These are phyloP conservation scores for Cryptococcus floricola DNA, from an alignment of 1,284 basidiomycete species.

Conservation along the genomic window DNA sequence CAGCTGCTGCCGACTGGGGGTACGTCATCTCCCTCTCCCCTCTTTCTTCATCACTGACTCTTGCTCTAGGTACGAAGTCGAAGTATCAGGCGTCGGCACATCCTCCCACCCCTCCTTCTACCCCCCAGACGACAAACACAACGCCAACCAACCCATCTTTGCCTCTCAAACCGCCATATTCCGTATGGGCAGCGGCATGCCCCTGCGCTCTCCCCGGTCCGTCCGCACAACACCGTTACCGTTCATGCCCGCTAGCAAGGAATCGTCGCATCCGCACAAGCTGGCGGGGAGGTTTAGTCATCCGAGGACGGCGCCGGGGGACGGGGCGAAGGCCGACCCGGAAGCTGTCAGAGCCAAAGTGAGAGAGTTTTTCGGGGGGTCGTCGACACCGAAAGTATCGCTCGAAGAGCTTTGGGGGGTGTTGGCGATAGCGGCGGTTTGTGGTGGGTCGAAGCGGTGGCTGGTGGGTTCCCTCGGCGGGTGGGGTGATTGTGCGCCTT, in stretches of 20 bases:
- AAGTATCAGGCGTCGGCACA: conserved; percentile 45
- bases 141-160: conserved; percentile 47
- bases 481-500: conserved; percentile 40
- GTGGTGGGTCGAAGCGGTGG: conserved; percentile 57
- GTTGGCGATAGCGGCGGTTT: conserved; percentile 57
- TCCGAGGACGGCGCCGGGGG: conserved; percentile 28
- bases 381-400: conserved; percentile 51
- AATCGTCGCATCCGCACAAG: conserved; percentile 39
- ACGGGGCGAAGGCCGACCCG: conserved; percentile 45
- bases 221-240: conserved; percentile 46
- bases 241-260: conserved; percentile 42
- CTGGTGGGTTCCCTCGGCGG: conserved; percentile 44
- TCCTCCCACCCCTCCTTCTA: conserved; percentile 48
- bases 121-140: conserved; percentile 22
- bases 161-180: conserved; percentile 74
- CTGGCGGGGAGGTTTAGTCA: conserved; percentile 57
- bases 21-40: conserved; percentile 38
- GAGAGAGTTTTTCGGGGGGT: conserved; percentile 56
- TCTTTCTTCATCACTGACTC: conserved; percentile 50
- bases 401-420: conserved; percentile 70
- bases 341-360: conserved; percentile 57
- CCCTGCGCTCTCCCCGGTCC: conserved; percentile 46
- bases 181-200: conserved; percentile 44
- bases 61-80: conserved; percentile 49
- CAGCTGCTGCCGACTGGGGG: conserved; percentile 66